Conservation (phyloP, 805 yeast species). For the Nakazawaea wyomingensis region DNA sequence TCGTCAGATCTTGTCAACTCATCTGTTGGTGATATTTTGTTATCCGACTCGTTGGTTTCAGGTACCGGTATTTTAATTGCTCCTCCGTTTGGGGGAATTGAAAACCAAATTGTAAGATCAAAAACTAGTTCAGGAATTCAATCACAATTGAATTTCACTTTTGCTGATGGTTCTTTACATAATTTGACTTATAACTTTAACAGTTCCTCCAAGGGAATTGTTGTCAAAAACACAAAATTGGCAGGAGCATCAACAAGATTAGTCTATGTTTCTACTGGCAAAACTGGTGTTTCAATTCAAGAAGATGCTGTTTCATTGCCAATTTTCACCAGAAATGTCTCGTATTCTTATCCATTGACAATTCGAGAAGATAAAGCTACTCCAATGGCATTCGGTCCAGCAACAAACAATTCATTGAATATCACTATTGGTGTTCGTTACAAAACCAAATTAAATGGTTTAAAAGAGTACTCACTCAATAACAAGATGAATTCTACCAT, state of each 20-base stretch:
- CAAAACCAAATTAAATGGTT: constrained; percentile 10
- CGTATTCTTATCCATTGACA: constrained; percentile 14
- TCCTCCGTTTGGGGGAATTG: constrained; percentile 22
- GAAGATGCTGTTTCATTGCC: constrained; percentile 7
- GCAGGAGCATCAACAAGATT: constrained; percentile 13
- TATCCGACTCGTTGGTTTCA: constrained; percentile 15
- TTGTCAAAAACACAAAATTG: constrained; percentile 15
- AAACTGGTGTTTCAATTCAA: constrained; percentile 8
- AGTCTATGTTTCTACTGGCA: constrained; percentile 11
- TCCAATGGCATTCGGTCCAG: constrained; percentile 13
- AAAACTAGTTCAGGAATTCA: constrained; percentile 15
- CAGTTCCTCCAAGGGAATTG: constrained; percentile 15
- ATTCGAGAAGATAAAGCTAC: constrained; percentile 14
- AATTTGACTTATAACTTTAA: constrained; percentile 18
- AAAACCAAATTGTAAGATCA: constrained; percentile 21
- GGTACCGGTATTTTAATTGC: constrained; percentile 22
- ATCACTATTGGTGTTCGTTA: constrained; percentile 4
- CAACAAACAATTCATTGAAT: constrained; percentile 12
- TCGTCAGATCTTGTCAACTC: constrained; percentile 16
- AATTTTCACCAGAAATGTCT: constrained; percentile 12
- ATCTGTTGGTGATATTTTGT: constrained; percentile 18
- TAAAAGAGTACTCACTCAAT: background rate
- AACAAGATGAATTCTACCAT: constrained; percentile 14
- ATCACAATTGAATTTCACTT: constrained; percentile 24
- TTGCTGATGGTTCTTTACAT: constrained; percentile 19